Evolutionary conservation across 495 filamentous ascomycete species (phyloP).

Genomic region (Hypomontagnella monticulosa): DNA sequence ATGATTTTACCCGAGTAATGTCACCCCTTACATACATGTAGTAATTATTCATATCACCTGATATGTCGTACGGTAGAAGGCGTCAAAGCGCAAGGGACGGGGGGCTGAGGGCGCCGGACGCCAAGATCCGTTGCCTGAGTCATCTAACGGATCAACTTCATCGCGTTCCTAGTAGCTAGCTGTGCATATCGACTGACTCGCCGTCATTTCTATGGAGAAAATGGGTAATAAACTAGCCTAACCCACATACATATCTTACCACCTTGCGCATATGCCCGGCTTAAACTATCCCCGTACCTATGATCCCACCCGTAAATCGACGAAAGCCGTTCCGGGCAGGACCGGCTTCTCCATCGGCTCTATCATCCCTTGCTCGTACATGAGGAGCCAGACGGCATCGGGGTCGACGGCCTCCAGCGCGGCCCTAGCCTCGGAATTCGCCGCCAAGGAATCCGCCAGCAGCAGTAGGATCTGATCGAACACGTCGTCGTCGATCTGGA

Average conservation of each 20-base stretch:
- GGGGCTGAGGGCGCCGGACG: too few species aligned
- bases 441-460: slow-evolving; percentile 61
- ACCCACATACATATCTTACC: too few species aligned
- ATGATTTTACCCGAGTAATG: too few species aligned
- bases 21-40: too few species aligned
- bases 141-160: too few species aligned
- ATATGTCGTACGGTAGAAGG: slow-evolving; percentile 2
- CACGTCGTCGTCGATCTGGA: slow-evolving; percentile 67
- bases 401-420: slow-evolving; percentile 69
- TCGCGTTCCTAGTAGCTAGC: too few species aligned
- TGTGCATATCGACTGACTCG: too few species aligned
- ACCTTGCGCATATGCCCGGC: neutral
- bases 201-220: too few species aligned
- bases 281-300: neutral
- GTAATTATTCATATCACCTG: slow-evolving; percentile 1
- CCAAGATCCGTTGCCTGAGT: too few species aligned
- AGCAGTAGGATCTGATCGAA: slow-evolving; percentile 75
- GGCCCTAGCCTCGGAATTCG: slow-evolving; percentile 56
- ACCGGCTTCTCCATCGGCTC: slow-evolving; percentile 46
- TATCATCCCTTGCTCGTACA: slow-evolving; percentile 54
- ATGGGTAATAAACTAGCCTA: too few species aligned
- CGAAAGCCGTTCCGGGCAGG: slow-evolving; percentile 56
- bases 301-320: slow-evolving; percentile 6
- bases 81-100: too few species aligned
- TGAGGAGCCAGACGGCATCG: slow-evolving; percentile 77